Base-by-base conservation (phyloP, 169 alveolate species). In the Eimeria zaria region DNA sequence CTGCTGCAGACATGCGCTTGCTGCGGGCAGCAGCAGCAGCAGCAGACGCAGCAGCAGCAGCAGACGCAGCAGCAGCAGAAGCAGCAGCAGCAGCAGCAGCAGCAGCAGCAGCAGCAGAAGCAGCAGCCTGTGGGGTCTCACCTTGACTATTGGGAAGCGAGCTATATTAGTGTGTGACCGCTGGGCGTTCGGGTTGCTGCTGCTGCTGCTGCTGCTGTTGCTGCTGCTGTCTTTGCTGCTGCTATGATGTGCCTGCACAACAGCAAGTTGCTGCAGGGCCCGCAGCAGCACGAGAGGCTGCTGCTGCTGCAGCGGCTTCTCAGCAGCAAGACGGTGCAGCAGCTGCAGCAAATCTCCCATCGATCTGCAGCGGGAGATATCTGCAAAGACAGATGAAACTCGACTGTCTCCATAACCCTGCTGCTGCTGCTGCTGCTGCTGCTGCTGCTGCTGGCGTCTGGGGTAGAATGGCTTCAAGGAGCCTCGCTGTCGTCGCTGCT, bases 271-370 rank as follows among this genome's bases (percentile, higher is more conserved):
- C 67, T 78, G 89, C 67, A 78, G 89, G 1, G 89, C 89, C 39
- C 60, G 60, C 67, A 78, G 89, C 89, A 78, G 64, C 60, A 78
- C 89, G 14, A 12, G 22, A 18, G 89, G 39, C 44, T 20, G 89
- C 64, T 78, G 89, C 89, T 78, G 89, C 67, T 46, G 89, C 89
- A 78, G 89, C 89, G 89, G 89, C 89, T 39, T 39, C 67, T 39
- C 48, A 1, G 89, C 89, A 46, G 89, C 89, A 39, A 46, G 55
- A 78, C 48, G 39, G 64, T 78, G 89, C 89, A 78, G 89, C 89
- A 78, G 64, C 89, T 78, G 89, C 67, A 78, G 89, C 89, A 78
- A 27, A 9, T 39, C 33, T 6, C 44, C 89, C 6, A 78, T 14
- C 27, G 67, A 22, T 14, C 64, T 39, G 89, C 89, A 78, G 89